Evolutionary conservation across 2,329 filamentous ascomycete genomes (phyloP).

Genomic region (Ambrosiella xylebori): DNA sequence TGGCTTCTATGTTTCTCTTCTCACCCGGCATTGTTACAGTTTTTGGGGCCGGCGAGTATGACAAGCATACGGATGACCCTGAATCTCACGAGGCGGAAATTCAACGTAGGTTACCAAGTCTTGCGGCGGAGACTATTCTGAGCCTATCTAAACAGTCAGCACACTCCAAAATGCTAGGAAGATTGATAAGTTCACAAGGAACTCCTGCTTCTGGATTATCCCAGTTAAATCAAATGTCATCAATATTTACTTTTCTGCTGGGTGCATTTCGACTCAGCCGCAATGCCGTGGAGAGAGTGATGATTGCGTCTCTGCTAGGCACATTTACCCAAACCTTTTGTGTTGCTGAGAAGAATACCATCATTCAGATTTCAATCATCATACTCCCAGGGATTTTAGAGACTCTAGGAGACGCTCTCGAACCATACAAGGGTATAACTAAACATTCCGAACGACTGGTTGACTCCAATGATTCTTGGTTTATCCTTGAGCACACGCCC

Average conservation of each 20-base stretch:
- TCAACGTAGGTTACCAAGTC: not conserved
- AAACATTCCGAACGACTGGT: not conserved
- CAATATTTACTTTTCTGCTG: no score
- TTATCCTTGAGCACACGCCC: not conserved
- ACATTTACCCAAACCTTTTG: no score
- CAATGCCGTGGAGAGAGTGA: no score
- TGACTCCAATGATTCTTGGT: not conserved
- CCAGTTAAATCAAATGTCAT: no score
- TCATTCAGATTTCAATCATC: not conserved
- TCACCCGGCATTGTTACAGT: conserved; percentile 53
- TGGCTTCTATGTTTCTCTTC: conserved; percentile 53
- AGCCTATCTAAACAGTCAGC: no score
- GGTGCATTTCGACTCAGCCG: no score
- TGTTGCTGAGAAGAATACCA: no score
- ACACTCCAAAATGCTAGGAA: no score
- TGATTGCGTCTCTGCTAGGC: no score
- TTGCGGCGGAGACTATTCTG: no score
- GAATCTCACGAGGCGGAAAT: not conserved
- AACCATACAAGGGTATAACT: not conserved
- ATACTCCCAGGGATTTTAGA: not conserved
- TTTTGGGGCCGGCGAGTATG: conserved; percentile 23
- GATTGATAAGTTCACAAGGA: no score
- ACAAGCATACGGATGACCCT: not conserved
- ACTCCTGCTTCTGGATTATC: no score
- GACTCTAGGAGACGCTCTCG: not conserved